phyloP scores from a whole-genome alignment of 176 grass and related monocot genomes.

The Stipa capillata region DNA sequence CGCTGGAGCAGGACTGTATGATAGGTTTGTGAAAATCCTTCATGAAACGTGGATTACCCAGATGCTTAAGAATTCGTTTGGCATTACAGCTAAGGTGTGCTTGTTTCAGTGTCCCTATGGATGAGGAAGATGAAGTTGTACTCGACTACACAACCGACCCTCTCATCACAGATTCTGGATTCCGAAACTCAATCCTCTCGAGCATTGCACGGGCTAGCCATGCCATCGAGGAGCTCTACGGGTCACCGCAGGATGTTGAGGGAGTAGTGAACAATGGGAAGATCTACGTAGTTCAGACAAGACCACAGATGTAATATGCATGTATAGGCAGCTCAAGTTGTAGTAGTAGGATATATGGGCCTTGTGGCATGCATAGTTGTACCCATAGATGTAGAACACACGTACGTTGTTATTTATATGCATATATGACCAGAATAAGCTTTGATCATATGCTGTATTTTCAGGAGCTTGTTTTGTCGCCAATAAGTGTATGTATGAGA shows the following conservation, averaged over 20 bases:
- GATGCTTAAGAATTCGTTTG: neutral
- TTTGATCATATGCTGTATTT: neutral
- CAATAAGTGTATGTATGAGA: neutral
- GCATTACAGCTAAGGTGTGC: neutral
- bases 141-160: constrained; percentile 76
- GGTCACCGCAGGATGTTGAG: constrained; percentile 75
- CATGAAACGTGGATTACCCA: neutral
- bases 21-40: constrained; percentile 49
- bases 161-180: constrained; percentile 52
- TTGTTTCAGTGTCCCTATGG: constrained; percentile 75
- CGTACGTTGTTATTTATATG: neutral
- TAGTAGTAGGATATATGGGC: constrained; percentile 7
- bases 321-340: constrained; percentile 7
- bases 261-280: constrained; percentile 82
- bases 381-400: neutral
- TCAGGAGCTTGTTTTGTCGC: neutral
- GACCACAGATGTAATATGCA: constrained; percentile 81
- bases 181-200: constrained; percentile 53
- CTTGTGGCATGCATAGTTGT: constrained; percentile 17
- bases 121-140: constrained; percentile 83
- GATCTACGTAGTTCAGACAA: constrained; percentile 89
- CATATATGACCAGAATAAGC: constrained; percentile 11
- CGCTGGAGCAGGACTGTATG: constrained; percentile 93
- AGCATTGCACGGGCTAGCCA: constrained; percentile 55
- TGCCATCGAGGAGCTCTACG: constrained; percentile 82